phyloP scores from a whole-genome alignment of 2,329 filamentous ascomycete species.

The Sporothrix brasiliensis region DNA sequence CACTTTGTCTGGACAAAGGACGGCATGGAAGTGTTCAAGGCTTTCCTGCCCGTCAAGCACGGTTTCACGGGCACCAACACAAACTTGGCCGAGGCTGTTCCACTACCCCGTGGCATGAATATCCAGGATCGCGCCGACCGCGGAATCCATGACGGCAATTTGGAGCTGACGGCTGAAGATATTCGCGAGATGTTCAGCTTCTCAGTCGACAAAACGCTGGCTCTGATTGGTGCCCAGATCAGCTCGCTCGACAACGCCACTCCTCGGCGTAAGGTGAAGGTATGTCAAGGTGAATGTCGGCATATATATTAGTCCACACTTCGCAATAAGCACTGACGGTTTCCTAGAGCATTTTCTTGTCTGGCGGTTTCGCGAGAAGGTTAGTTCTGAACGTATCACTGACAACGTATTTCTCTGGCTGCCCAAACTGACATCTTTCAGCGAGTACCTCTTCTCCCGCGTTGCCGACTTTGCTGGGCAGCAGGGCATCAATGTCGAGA shows the following conservation, averaged over 20 bases:
- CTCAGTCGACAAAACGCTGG: conserved; percentile 37
- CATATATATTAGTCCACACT: too few relatives aligned
- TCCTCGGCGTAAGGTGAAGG: conserved; percentile 35
- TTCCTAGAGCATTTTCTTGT: conserved; percentile 38
- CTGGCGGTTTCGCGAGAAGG: conserved; percentile 38
- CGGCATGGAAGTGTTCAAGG: conserved; percentile 37
- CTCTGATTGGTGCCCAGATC: conserved; percentile 36
- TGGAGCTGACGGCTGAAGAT: conserved; percentile 34
- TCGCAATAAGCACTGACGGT: not conserved
- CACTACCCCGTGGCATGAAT: conserved; percentile 35
- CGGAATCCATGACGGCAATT: conserved; percentile 35
- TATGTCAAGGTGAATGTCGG: not conserved
- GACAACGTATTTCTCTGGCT: not conserved
- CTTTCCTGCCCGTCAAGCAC: conserved; percentile 39
- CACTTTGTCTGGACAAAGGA: conserved; percentile 39
- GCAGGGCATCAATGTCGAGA: conserved; percentile 36
- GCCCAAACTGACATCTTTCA: not conserved
- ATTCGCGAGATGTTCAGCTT: conserved; percentile 37
- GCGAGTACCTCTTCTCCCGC: conserved; percentile 37
- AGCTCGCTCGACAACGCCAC: conserved; percentile 33
- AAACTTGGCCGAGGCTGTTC: conserved; percentile 32
- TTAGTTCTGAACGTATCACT: not conserved
- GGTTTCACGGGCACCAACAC: conserved; percentile 36
- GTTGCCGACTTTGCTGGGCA: conserved; percentile 35
- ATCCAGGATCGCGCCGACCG: conserved; percentile 33